Evolutionary conservation across 2,329 filamentous ascomycete species (phyloP), one percentile per base, ranked within the genome.

Genomic region (Elsinoe perseae): DNA sequence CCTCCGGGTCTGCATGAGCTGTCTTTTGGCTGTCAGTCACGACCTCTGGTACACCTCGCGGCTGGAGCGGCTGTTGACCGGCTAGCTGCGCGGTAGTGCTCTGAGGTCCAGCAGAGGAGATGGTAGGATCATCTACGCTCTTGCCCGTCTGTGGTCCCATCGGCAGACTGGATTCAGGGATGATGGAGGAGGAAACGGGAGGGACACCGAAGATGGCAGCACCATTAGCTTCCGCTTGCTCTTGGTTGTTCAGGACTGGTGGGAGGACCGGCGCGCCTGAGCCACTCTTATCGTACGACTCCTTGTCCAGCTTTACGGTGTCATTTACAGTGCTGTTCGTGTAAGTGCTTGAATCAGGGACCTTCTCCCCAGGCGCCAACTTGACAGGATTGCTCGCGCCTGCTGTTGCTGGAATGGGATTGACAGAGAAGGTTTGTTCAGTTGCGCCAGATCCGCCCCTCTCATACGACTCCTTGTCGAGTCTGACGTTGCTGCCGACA

Each of bases 401-500:
- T 57, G 70, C 72, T 16, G 78, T 77, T 8, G 80, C 79, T 38
- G 80, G 79, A 56, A 82, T 74, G 6, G 80, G 80, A 52, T 76
- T 76, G 61, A 81, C 77, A 53, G 69, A 65, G 66, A 88, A 72
- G 5, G 70, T 72, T 56, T 76, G 71, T 68, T 81, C 60, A 34
- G 68, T 62, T 20, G 62, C 65, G 58, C 69, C 68, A 2, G 62
- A 55, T 20, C 86, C 86, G 61, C 84, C 83, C 70, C 87, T 87
- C 69, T 95, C 86, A 71, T 96, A 97, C 1, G 89, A 92, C 64
- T 84, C 87, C 69, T 88, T 80, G 68, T 95, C 91, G 21, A 89
- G 80, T 65, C 73, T 75, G 30, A 75, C 77, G 7, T 74, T 79
- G 56, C 80, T 82, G 27, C 84, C 82, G 66, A 95, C 80, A 55